phyloP scores from a whole-genome alignment of 768 basidiomycete species.

The Mrakia gelida region DNA sequence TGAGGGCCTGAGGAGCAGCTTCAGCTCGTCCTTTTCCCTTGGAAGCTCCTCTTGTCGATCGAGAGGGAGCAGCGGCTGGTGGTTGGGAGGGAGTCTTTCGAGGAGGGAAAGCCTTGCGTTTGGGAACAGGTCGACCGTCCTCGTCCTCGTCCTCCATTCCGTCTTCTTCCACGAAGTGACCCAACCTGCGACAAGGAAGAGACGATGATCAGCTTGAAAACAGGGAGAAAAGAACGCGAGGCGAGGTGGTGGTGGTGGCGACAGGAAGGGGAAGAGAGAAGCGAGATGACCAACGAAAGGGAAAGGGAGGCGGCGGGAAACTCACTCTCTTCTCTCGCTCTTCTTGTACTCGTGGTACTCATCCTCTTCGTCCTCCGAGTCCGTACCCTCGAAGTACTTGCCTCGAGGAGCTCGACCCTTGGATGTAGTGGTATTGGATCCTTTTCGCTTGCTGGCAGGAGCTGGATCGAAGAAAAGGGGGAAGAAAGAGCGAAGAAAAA shows the following conservation, averaged over 20 bases:
- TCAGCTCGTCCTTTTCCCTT: conserved; percentile 5
- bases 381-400: not conserved
- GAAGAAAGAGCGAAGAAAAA: not conserved
- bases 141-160: conserved; percentile 12
- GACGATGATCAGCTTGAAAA: not conserved
- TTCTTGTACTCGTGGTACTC: not conserved
- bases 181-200: not conserved
- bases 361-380: not conserved
- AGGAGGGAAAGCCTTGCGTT: not conserved
- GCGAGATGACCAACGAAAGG: not conserved
- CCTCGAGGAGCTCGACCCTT: not conserved
- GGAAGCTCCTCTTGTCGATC: not conserved
- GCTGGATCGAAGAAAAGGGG: not conserved
- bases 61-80: not conserved
- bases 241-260: not conserved
- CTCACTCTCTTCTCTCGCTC: not conserved
- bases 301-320: no score
- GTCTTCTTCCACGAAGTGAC: conserved; percentile 10
- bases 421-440: not conserved
- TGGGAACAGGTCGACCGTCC: not conserved
- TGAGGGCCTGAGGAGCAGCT: no score
- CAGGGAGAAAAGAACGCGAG: not conserved
- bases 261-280: not conserved
- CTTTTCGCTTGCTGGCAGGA: not conserved
- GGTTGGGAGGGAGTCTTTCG: not conserved